These are phyloP conservation scores for Rhinocladiella mackenziei DNA, from an alignment of 2,329 filamentous ascomycete genomes.

Conservation along the genomic window DNA sequence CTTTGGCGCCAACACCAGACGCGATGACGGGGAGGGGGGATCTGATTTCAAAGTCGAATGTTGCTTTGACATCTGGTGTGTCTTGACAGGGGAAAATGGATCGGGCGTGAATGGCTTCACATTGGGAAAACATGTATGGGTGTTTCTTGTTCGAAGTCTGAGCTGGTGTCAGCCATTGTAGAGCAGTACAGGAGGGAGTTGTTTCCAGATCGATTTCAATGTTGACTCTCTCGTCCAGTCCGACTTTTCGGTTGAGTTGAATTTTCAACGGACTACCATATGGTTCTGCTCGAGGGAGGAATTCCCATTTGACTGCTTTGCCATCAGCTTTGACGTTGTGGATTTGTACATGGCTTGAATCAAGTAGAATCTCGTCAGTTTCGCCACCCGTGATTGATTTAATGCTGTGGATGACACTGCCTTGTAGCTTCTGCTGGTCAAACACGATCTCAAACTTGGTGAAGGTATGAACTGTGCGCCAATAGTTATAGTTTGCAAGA, in stretches of 20 bases:
- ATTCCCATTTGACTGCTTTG: constrained; percentile 61
- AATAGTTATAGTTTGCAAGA: constrained; percentile 84
- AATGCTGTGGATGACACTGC: constrained; percentile 71
- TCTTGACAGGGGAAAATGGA: constrained; percentile 97
- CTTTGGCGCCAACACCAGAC: constrained; percentile 66
- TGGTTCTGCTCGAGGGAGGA: constrained; percentile 67
- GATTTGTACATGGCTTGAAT: constrained; percentile 80
- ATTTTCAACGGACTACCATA: constrained; percentile 54
- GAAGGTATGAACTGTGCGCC: constrained; percentile 77
- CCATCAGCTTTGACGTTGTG: constrained; percentile 67
- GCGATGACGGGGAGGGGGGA: constrained; percentile 88
- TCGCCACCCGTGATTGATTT: constrained; percentile 70
- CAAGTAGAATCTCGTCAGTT: constrained; percentile 74
- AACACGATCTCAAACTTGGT: constrained; percentile 83
- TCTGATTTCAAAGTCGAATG: constrained; percentile 80
- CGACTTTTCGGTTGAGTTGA: constrained; percentile 45
- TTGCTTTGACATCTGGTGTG: constrained; percentile 96
- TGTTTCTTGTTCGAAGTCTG: constrained; percentile 95
- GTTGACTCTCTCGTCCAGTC: constrained; percentile 46
- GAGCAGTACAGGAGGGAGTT: constrained; percentile 80
- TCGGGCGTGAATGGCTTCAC: constrained; percentile 90
- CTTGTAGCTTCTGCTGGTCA: constrained; percentile 68
- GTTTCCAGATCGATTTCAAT: constrained; percentile 69
- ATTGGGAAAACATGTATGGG: constrained; percentile 97
- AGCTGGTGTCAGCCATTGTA: constrained; percentile 91